Evolutionary conservation across 805 yeast genomes (phyloP).

Genomic region (Wickerhamiella sorbophila): DNA sequence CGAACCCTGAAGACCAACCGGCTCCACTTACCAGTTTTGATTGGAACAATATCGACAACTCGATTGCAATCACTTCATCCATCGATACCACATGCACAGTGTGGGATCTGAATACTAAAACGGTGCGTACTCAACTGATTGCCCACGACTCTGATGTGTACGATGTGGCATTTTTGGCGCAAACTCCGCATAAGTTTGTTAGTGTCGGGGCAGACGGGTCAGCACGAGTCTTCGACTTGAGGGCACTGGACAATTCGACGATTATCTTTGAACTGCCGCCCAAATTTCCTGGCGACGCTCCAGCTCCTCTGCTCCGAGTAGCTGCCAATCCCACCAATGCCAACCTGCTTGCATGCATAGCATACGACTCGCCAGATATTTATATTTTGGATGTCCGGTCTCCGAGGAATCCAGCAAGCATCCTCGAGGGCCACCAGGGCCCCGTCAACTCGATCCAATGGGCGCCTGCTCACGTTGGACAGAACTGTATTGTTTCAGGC

Average conservation of each 20-base stretch:
- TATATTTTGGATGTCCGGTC: slow-evolving; percentile 69
- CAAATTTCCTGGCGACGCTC: slow-evolving; percentile 7
- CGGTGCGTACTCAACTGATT: slow-evolving; percentile 81
- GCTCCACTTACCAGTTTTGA: slow-evolving; percentile 88
- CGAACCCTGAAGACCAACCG: slow-evolving; percentile 27
- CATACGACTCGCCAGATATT: slow-evolving; percentile 50
- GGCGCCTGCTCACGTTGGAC: slow-evolving; percentile 48
- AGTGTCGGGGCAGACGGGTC: slow-evolving; percentile 94
- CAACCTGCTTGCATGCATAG: slow-evolving; percentile 72
- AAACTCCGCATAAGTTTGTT: slow-evolving; percentile 65
- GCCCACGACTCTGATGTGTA: slow-evolving; percentile 94
- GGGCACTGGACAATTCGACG: slow-evolving; percentile 85
- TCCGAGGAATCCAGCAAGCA: slow-evolving; percentile 70
- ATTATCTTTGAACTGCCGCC: slow-evolving; percentile 72
- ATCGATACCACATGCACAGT: slow-evolving; percentile 95
- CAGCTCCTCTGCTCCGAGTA: slow-evolving; percentile 54
- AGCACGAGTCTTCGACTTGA: slow-evolving; percentile 77
- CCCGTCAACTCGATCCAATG: slow-evolving; percentile 63
- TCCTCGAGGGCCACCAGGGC: slow-evolving; percentile 51
- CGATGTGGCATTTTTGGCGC: slow-evolving; percentile 74
- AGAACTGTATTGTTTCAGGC: slow-evolving; percentile 58
- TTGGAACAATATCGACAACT: slow-evolving; percentile 68
- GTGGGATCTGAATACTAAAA: slow-evolving; percentile 66
- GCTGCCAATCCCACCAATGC: slow-evolving; percentile 70
- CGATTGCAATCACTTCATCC: slow-evolving; percentile 63